Evolutionary conservation across 345 rosid genomes (phyloP), one percentile per base, ranked within the genome.

Genomic region (Erucastrum elatum): DNA sequence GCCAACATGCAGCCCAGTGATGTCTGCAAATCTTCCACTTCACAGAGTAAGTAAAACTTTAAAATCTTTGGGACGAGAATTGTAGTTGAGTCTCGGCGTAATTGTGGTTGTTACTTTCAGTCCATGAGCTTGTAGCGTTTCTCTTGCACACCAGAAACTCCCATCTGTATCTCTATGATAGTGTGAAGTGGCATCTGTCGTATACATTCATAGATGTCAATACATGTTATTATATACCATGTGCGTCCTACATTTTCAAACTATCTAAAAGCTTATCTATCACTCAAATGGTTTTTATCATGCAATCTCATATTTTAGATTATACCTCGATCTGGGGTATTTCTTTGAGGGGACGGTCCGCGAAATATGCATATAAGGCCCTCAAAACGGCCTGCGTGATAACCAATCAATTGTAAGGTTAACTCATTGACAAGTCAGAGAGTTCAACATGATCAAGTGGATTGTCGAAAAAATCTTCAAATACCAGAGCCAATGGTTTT

Each of bases 101-200:
- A 35, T 6, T 26, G 37, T 67, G 67, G 21, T 17, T 13, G 66
- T 33, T 49, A 49, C 17, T 8, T 44, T 85, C 84, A 95, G 82
- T 95, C 97, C 99, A 96, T 96, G 86, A 96, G 98, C 75, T 93
- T 93, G 84, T 96, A 93, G 73, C 98, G 84, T 84, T 96, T 96
- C 90, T 96, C 99, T 78, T 93, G 98, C 71, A 96, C 97, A 3
- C 99, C 99, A 0, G 99, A 84, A 63, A 96, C 99, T 74, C 99
- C 99, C 99, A 96, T 96, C 66, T 96, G 98, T 84, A 96, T 96
- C 90, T 96, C 99, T 78, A 96, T 96, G 79, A 96, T 93, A 0
- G 99, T 93, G 80, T 96, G 99, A 68, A 93, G 97, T 7, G 99
- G 99, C 84, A 89, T 84, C 99, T 96, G 91, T 85, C 31, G 10